Percentiles rank a stretch among this genome's conserved stretches.
Conservation (phyloP, 2,329 filamentous ascomycete genomes). For the Zalaria sp. region DNA sequence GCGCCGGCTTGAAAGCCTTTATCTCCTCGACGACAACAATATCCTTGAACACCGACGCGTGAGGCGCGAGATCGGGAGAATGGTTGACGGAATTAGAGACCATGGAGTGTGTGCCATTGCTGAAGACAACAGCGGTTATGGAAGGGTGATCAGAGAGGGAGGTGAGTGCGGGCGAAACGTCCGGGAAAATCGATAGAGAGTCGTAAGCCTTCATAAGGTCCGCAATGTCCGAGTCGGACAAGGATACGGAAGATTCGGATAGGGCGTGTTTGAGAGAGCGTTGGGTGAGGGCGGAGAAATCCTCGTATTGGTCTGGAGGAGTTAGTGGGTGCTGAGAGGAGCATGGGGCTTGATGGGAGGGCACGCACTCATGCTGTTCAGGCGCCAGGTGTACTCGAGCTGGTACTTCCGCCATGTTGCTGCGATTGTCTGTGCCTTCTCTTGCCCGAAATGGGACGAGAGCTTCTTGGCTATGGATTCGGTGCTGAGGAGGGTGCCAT, state of each 20-base stretch:
- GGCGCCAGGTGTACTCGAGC: constrained; percentile 63
- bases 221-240: constrained; percentile 30
- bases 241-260: constrained; percentile 36
- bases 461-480: constrained; percentile 51
- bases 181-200: constrained; percentile 48
- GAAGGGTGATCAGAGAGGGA: constrained; percentile 26
- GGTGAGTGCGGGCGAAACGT: constrained; percentile 42
- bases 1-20: constrained; percentile 50
- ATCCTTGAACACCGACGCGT: constrained; percentile 35
- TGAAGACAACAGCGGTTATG: constrained; percentile 50
- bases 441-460: constrained; percentile 40
- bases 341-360: background rate
- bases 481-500: constrained; percentile 61
- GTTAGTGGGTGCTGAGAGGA: background rate
- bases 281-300: constrained; percentile 50
- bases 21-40: constrained; percentile 49
- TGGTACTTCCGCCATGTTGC: constrained; percentile 54
- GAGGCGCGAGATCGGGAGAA: constrained; percentile 40
- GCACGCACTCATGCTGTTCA: constrained; percentile 57
- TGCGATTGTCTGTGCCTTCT: constrained; percentile 43
- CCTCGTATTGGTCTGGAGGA: constrained; percentile 40
- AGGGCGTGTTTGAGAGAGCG: constrained; percentile 50
- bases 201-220: constrained; percentile 51
- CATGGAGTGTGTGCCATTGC: constrained; percentile 54
- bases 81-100: constrained; percentile 43